These are phyloP conservation scores for Cornus kousa DNA, from an alignment of 148 eudicot genomes.

Conservation along the genomic window DNA sequence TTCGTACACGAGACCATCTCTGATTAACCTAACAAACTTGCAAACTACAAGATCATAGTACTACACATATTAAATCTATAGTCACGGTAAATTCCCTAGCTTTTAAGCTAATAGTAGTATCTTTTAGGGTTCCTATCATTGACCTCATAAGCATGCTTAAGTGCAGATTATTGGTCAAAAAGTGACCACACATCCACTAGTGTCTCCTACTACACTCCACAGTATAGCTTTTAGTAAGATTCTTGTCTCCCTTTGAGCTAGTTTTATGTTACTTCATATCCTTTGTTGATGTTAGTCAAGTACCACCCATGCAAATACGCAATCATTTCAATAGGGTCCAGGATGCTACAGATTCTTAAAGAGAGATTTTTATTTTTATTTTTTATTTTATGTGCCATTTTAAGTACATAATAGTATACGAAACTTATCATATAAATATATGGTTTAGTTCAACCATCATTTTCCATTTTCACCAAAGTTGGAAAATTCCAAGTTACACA, in stretches of 20 bases:
- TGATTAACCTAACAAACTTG: slow-evolving; percentile 7
- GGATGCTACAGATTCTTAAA: not conserved
- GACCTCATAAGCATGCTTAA: slow-evolving; percentile 38
- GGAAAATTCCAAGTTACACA: too few species aligned
- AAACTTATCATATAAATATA: too few species aligned
- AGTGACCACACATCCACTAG: slow-evolving; percentile 38
- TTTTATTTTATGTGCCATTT: too few species aligned
- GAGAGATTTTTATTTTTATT: not conserved
- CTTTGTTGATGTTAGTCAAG: slow-evolving; percentile 26
- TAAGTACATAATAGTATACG: too few species aligned
- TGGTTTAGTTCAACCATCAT: too few species aligned
- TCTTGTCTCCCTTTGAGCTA: slow-evolving; percentile 50
- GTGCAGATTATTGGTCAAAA: slow-evolving; percentile 49
- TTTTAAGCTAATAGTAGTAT: slow-evolving; percentile 18
- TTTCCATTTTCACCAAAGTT: too few species aligned
- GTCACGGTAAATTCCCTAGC: slow-evolving; percentile 54
- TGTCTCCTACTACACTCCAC: slow-evolving; percentile 50
- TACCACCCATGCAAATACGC: slow-evolving; percentile 9
- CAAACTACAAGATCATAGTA: slow-evolving; percentile 14
- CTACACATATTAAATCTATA: slow-evolving; percentile 10
- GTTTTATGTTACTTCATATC: slow-evolving; percentile 46
- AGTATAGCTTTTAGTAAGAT: slow-evolving; percentile 60
- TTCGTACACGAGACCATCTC: slow-evolving; percentile 9
- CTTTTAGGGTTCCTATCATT: slow-evolving; percentile 32
- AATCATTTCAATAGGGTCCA: slow-evolving; percentile 8